phyloP scores from a whole-genome alignment of 2,329 filamentous ascomycete genomes.

The Tolypocladium paradoxum region DNA sequence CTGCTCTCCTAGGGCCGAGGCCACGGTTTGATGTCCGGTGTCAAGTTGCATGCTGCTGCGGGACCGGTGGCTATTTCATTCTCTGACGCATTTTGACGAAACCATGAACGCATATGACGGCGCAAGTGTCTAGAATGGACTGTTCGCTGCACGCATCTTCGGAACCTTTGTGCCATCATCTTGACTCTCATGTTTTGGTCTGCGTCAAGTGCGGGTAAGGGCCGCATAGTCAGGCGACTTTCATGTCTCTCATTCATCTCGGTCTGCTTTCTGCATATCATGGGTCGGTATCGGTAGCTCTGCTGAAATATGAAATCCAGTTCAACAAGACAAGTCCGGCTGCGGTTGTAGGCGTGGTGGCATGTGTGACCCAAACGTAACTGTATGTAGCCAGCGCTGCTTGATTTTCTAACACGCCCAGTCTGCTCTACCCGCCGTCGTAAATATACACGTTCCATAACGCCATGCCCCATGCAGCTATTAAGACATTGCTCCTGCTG shows the following conservation, averaged over 20 bases:
- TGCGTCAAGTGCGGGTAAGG: neutral
- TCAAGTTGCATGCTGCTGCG: neutral
- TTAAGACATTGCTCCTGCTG: constrained; percentile 3
- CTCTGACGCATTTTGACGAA: neutral
- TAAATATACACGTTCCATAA: constrained; percentile 26
- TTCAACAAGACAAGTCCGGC: neutral
- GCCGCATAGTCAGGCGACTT: neutral
- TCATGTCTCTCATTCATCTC: neutral
- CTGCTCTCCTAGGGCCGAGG: constrained; percentile 7
- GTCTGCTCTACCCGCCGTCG: constrained; percentile 16
- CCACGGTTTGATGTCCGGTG: neutral
- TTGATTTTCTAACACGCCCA: constrained; percentile 9
- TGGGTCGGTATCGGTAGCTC: neutral
- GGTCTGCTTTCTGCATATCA: neutral
- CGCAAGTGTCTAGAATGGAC: constrained; percentile 4
- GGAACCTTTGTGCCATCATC: neutral
- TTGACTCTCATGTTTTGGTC: neutral
- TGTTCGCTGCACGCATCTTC: neutral
- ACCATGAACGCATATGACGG: constrained; percentile 5
- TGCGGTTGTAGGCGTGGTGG: neutral
- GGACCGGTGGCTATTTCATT: neutral
- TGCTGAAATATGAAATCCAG: neutral
- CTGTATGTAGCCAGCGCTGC: constrained; percentile 7
- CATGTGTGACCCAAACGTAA: neutral
- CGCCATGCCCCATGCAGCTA: constrained; percentile 27